Evolutionary conservation across 2,329 filamentous ascomycete species (phyloP).

Genomic region (Mycosphaerelloides madeirae): DNA sequence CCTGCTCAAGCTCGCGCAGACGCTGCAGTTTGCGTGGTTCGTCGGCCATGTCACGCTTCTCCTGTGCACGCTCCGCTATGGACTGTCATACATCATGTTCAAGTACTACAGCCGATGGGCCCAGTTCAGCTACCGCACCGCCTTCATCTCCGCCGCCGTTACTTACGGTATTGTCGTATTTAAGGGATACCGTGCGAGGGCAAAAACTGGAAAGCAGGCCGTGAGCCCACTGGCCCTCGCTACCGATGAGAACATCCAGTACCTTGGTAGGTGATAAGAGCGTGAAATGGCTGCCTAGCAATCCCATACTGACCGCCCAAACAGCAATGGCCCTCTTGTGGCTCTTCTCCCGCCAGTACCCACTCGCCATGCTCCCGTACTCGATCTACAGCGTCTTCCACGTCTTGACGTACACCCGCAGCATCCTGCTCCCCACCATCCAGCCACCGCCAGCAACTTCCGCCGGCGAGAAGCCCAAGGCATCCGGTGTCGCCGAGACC

Average conservation of each 20-base stretch:
- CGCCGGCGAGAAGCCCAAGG: constrained; percentile 55
- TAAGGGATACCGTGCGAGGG: constrained; percentile 86
- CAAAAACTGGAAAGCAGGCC: constrained; percentile 63
- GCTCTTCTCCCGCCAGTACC: constrained; percentile 86
- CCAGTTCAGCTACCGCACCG: constrained; percentile 78
- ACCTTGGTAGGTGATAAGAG: constrained; percentile 65
- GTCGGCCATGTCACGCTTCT: constrained; percentile 80
- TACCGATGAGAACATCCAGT: constrained; percentile 95
- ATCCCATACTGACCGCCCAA: constrained; percentile 1
- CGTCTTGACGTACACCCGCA: constrained; percentile 91
- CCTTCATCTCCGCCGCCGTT: constrained; percentile 80
- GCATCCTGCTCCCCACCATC: constrained; percentile 84
- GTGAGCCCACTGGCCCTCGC: constrained; percentile 62
- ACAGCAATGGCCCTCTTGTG: constrained; percentile 89
- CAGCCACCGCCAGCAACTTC: constrained; percentile 57
- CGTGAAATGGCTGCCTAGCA: not conserved
- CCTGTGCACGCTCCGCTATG: constrained; percentile 75
- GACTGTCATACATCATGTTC: constrained; percentile 80
- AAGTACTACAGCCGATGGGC: constrained; percentile 77
- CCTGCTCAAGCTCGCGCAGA: constrained; percentile 59
- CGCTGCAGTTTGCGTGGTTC: constrained; percentile 75
- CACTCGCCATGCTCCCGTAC: constrained; percentile 87
- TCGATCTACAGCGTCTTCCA: constrained; percentile 98
- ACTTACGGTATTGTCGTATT: constrained; percentile 99
- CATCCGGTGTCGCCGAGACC: constrained; percentile 65